A percentile compares a stretch with the other conserved stretches of the same genome.
Evolutionary conservation across 192 early-diverging fungal genomes (phyloP).

Genomic region (Ambispora gerdemannii): DNA sequence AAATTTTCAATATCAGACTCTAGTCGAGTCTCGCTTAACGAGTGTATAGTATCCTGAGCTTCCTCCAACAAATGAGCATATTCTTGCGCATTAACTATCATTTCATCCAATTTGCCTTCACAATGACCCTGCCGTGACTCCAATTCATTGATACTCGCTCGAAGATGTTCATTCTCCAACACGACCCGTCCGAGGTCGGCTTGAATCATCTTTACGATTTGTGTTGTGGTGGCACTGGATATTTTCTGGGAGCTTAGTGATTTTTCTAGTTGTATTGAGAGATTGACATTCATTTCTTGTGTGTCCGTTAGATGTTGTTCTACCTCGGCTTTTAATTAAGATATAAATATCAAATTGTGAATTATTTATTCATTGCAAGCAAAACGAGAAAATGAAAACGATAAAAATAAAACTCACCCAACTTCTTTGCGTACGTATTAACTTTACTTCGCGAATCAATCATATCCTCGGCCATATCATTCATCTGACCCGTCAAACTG

Average conservation of each 20-base stretch:
- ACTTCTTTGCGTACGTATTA: constrained; percentile 49
- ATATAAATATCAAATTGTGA: too few species aligned
- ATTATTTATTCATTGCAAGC: too few species aligned
- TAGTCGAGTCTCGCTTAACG: constrained; percentile 43
- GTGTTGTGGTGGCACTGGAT: constrained; percentile 55
- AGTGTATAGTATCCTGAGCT: constrained; percentile 60
- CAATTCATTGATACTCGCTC: constrained; percentile 50
- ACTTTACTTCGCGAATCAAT: constrained; percentile 53
- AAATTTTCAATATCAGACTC: constrained; percentile 45
- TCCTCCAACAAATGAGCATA: constrained; percentile 56
- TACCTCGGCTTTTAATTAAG: constrained; percentile 43
- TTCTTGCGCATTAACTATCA: constrained; percentile 56
- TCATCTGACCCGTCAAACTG: constrained; percentile 52
- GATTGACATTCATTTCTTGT: constrained; percentile 54
- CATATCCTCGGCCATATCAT: constrained; percentile 59
- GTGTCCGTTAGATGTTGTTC: constrained; percentile 55
- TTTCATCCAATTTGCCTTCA: constrained; percentile 50
- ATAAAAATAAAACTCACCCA: constrained; percentile 35
- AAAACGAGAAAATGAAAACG: background rate
- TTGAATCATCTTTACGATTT: constrained; percentile 56
- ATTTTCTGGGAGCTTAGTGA: constrained; percentile 54
- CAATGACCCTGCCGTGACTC: constrained; percentile 54
- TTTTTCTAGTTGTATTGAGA: constrained; percentile 50
- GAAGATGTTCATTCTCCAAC: constrained; percentile 50
- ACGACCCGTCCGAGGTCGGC: constrained; percentile 54